Base-by-base conservation (phyloP, 108 stramenopile genomes). In the Thalassiosira profunda region DNA sequence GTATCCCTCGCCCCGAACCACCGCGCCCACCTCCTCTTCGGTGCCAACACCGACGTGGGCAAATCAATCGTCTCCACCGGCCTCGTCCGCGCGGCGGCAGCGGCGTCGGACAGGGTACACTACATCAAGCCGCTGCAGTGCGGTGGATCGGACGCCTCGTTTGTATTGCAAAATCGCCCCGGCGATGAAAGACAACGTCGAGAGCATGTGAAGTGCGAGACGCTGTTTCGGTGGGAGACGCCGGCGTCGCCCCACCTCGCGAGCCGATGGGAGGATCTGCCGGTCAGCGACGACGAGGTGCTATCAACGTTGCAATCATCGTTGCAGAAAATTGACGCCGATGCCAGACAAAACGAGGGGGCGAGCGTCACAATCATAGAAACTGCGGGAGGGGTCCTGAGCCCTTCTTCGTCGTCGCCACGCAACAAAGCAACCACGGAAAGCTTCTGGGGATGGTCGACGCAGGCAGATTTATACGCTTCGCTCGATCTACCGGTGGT, bases 1-100 rank as follows among this genome's bases (percentile, higher is more conserved):
- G n/a, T n/a, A n/a, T n/a, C 23, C 46, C 64, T 67, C 34, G 58
- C 55, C 29, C 67, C 69, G 25, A 41, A 41, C 15, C 68, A 78
- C 44, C 73, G 79, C 34, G 72, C 63, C 37, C 89, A 95, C 56
- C 52, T 95, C 18, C 68, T 99, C 12, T 99, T 96, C 83, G 98
- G 98, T 25, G 96, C 98, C 55, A 97, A 97, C 69, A 99, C 98
- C 18, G 98, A 98, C 57, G 96, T 99, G 11, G 98, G 98, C 33
- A 99, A 99, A 72, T 97, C 97, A 1, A 75, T 98, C 9, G 67
- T 98, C 17, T 81, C 90, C 31, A 84, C 94, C 29, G 97, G 94
- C 9, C 84, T 99, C 34, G 63, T 93, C 28, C 82, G 84, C 23
- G 89, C 84, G 12, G 79, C 79, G 31, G 61, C 68, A 58, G 51